phyloP scores from a whole-genome alignment of 2,329 filamentous ascomycete genomes.

The Penicillium sp. region DNA sequence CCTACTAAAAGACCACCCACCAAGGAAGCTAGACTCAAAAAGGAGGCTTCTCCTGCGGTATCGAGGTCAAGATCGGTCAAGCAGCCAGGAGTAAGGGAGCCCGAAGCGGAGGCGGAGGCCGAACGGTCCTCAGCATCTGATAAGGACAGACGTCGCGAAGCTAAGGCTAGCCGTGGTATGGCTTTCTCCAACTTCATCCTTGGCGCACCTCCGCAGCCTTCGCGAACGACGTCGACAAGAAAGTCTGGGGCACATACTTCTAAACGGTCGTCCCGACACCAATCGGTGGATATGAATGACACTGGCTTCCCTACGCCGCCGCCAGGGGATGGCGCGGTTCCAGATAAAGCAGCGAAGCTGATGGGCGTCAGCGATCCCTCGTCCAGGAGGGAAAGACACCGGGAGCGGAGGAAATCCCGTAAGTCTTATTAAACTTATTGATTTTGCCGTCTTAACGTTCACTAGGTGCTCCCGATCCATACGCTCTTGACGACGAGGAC shows the following conservation, averaged over 20 bases:
- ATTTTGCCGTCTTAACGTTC: not conserved
- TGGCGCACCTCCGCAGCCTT: conserved; percentile 61
- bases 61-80: conserved; percentile 62
- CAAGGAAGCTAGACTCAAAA: conserved; percentile 53
- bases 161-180: conserved; percentile 61
- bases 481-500: conserved; percentile 69
- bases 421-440: conserved; percentile 17
- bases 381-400: conserved; percentile 51
- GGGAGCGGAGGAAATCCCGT: conserved; percentile 56
- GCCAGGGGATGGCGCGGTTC: conserved; percentile 69
- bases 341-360: conserved; percentile 78
- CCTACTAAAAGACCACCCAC: conserved; percentile 54
- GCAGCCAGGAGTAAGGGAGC: conserved; percentile 64
- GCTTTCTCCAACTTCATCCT: conserved; percentile 70
- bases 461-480: conserved; percentile 57
- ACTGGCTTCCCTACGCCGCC: conserved; percentile 73
- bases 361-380: conserved; percentile 64
- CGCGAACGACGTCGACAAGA: conserved; percentile 69
- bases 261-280: conserved; percentile 63
- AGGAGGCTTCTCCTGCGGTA: conserved; percentile 49
- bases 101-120: conserved; percentile 61
- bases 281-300: conserved; percentile 68
- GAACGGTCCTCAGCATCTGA: conserved; percentile 72
- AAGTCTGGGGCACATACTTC: conserved; percentile 63
- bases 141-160: conserved; percentile 61